A percentile compares a stretch with the other conserved stretches of the same genome.
Conservation (phyloP, 2,329 filamentous ascomycete species). For the Pestalotiopsis sp. region DNA sequence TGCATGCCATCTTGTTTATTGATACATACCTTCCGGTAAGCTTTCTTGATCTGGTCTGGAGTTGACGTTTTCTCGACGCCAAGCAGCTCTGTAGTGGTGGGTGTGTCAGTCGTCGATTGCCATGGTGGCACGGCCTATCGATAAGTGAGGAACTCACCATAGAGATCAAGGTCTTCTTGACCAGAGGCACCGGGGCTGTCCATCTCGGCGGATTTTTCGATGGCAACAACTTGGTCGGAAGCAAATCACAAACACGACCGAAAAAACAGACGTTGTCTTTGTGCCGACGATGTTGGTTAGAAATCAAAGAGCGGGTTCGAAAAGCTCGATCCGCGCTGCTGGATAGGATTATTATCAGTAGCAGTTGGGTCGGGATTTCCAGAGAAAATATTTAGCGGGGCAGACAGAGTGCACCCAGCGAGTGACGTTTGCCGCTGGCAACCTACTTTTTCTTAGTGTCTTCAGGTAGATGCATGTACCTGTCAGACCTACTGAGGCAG, state of each 20-base stretch:
- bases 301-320: neutral
- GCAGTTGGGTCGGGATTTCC: constrained; percentile 21
- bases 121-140: neutral
- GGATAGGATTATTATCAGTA: constrained; percentile 6
- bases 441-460: neutral
- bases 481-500: neutral
- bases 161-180: constrained; percentile 58
- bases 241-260: neutral
- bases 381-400: constrained; percentile 30
- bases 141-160: constrained; percentile 39
- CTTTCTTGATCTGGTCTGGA: constrained; percentile 87
- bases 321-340: constrained; percentile 7
- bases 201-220: constrained; percentile 21
- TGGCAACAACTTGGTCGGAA: neutral
- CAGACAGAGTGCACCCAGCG: constrained; percentile 10
- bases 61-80: constrained; percentile 72
- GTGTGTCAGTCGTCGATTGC: constrained; percentile 8
- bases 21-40: constrained; percentile 81
- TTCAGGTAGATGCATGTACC: neutral
- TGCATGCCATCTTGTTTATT: too few relatives aligned
- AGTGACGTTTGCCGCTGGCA: neutral
- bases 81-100: constrained; percentile 66
- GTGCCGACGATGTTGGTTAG: neutral
- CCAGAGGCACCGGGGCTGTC: constrained; percentile 25
- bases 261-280: neutral